Evolutionary conservation across 495 filamentous ascomycete species (phyloP).

Genomic region (Xylaria grammica): DNA sequence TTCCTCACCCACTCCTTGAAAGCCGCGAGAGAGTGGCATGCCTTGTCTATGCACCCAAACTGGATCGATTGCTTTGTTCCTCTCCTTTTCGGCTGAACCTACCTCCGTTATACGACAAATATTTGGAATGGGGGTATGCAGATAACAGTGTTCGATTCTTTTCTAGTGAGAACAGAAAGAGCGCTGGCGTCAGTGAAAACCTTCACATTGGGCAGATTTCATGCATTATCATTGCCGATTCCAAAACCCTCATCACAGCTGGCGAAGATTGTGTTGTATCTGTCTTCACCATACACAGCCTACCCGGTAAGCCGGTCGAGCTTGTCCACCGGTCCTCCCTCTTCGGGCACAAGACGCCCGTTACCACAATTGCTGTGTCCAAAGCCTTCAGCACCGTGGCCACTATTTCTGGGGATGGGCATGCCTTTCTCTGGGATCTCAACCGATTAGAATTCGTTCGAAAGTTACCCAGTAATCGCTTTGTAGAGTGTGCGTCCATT

Average conservation of each 20-base stretch:
- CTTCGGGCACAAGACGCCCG: constrained; percentile 85
- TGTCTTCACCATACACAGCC: constrained; percentile 70
- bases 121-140: constrained; percentile 94
- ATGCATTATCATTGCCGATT: constrained; percentile 81
- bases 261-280: constrained; percentile 91
- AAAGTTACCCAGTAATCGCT: constrained; percentile 60
- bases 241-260: constrained; percentile 85
- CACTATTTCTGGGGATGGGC: constrained; percentile 78
- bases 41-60: constrained; percentile 75
- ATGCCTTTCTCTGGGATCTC: constrained; percentile 89
- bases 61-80: constrained; percentile 85
- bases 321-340: constrained; percentile 79
- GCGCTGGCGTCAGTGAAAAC: constrained; percentile 87
- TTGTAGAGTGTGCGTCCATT: constrained; percentile 75
- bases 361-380: constrained; percentile 80
- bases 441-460: constrained; percentile 87
- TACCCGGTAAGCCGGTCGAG: constrained; percentile 69
- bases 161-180: constrained; percentile 69
- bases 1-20: constrained; percentile 83
- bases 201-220: constrained; percentile 88
- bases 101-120: constrained; percentile 85
- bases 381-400: constrained; percentile 86
- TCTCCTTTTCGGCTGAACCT: constrained; percentile 83
- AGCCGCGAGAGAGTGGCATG: constrained; percentile 79
- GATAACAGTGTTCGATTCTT: constrained; percentile 94